Conservation (phyloP, 1,139 yeast genomes). For the Diutina catenulata region DNA sequence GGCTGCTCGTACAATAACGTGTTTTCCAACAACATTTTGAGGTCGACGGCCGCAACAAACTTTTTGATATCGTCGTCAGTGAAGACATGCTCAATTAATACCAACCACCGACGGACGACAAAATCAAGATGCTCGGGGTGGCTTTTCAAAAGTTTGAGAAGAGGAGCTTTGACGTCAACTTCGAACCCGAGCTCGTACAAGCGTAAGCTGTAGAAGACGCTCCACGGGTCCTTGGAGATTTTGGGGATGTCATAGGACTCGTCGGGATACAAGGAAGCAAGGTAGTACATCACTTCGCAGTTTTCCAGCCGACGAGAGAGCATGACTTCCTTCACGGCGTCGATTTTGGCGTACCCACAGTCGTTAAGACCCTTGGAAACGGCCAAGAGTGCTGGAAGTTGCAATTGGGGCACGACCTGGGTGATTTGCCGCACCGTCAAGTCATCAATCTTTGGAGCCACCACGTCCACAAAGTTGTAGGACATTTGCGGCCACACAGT, state of each 20-base stretch:
- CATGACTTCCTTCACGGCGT: background rate
- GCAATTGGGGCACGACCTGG: conserved; percentile 8
- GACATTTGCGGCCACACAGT: conserved; percentile 29
- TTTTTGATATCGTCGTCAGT: conserved; percentile 7
- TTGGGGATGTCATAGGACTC: background rate
- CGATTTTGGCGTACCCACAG: background rate
- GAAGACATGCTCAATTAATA: conserved; percentile 10
- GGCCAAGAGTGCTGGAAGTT: conserved; percentile 12
- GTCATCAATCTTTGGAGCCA: conserved; percentile 27
- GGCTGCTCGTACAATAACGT: conserved; percentile 35
- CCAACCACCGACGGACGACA: conserved; percentile 11
- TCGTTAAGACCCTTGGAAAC: conserved; percentile 28
- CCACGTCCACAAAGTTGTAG: conserved; percentile 18
- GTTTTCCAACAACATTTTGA: conserved; percentile 6
- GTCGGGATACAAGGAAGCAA: background rate
- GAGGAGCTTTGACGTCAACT: too few relatives aligned
- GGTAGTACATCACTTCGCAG: background rate
- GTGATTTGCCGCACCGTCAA: conserved; percentile 38
- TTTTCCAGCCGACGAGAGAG: background rate
- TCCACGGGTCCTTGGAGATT: background rate
- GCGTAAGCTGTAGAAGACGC: background rate
- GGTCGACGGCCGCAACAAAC: conserved; percentile 12
- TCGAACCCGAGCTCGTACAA: background rate
- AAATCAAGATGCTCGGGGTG: background rate
- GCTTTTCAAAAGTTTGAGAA: background rate